Evolutionary conservation across 306 rosid genomes (phyloP).

Genomic region (Quercus rubra): DNA sequence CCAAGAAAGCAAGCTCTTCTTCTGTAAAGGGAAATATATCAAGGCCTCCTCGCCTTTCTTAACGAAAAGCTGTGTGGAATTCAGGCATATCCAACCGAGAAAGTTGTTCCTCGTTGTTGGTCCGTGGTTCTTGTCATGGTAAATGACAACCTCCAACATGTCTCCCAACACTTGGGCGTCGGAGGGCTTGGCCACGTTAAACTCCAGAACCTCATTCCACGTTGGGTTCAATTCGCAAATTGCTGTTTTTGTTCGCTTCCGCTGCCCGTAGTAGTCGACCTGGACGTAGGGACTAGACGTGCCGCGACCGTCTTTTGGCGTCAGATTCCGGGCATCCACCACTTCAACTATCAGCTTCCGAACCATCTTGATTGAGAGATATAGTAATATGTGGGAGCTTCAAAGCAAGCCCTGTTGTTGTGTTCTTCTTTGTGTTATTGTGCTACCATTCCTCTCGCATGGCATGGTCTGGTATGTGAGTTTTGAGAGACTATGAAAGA

Average conservation of each 20-base stretch:
- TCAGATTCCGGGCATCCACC: constrained; percentile 74
- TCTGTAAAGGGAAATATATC: constrained; percentile 61
- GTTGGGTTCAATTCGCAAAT: constrained; percentile 57
- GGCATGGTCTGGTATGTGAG: no score
- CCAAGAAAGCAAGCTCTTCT: constrained; percentile 48
- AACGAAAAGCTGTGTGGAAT: constrained; percentile 61
- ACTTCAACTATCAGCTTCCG: constrained; percentile 71
- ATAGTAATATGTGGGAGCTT: no score
- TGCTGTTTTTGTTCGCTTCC: constrained; percentile 46
- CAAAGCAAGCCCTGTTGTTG: neutral
- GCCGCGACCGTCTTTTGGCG: constrained; percentile 75
- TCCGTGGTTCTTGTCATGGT: constrained; percentile 57
- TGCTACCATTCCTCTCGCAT: no score
- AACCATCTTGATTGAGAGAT: neutral
- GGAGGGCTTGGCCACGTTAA: constrained; percentile 49
- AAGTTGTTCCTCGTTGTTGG: constrained; percentile 60
- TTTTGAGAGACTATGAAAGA: no score
- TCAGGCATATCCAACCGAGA: constrained; percentile 57
- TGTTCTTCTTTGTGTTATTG: neutral
- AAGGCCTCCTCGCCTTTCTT: constrained; percentile 85
- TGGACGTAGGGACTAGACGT: constrained; percentile 72
- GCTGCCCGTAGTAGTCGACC: constrained; percentile 70
- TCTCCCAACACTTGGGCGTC: constrained; percentile 57
- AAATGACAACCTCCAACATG: constrained; percentile 58
- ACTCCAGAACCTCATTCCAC: constrained; percentile 74